phyloP scores from a whole-genome alignment of 331 rosid genomes.

The Quercus phellos region DNA sequence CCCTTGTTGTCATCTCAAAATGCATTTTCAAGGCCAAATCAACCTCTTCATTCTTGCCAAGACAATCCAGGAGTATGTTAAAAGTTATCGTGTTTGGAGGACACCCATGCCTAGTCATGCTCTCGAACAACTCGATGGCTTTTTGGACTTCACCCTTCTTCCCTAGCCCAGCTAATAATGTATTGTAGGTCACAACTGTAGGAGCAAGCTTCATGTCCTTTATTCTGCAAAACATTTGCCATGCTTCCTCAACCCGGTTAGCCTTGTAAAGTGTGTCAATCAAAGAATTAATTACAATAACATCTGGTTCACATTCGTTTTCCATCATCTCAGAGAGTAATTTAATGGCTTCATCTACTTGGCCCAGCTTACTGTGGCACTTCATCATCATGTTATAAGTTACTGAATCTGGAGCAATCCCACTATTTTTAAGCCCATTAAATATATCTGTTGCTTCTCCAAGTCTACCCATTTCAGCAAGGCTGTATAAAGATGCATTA shows the following conservation, averaged over 20 bases:
- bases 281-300: conserved; percentile 67
- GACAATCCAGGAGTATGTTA: conserved; percentile 76
- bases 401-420: conserved; percentile 79
- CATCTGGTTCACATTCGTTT: conserved; percentile 79
- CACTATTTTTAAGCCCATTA: conserved; percentile 59
- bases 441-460: conserved; percentile 66
- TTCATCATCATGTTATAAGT: conserved; percentile 92
- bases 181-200: conserved; percentile 88
- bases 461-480: conserved; percentile 70
- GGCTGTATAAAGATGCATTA: conserved; percentile 80
- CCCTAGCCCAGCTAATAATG: conserved; percentile 75
- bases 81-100: conserved; percentile 79
- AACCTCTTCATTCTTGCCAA: conserved; percentile 86
- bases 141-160: conserved; percentile 62
- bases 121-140: conserved; percentile 61
- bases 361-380: conserved; percentile 82
- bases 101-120: conserved; percentile 66
- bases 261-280: conserved; percentile 89
- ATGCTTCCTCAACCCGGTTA: conserved; percentile 74
- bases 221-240: conserved; percentile 75
- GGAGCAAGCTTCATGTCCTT: conserved; percentile 82
- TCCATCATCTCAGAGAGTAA: conserved; percentile 66
- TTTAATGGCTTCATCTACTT: conserved; percentile 65
- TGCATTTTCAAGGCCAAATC: conserved; percentile 70
- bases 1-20: conserved; percentile 60